Conservation (phyloP, 768 basidiomycete genomes). For the Russula griseocarnosa region DNA sequence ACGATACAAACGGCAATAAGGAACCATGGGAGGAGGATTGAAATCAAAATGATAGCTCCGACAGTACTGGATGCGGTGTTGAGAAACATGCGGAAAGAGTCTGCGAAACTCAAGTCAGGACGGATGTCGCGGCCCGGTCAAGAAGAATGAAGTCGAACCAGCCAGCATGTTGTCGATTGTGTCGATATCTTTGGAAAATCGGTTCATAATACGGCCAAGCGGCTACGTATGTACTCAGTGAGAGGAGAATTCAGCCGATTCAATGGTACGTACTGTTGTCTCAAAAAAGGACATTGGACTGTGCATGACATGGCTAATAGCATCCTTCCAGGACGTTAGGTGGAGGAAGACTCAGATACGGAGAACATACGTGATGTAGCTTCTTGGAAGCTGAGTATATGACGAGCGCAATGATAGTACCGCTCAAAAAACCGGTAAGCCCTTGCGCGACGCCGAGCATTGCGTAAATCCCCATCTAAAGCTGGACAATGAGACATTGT, state of each 20-base stretch:
- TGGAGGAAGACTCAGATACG: not conserved
- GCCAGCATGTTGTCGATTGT: slow-evolving; percentile 73
- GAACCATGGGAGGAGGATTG: slow-evolving; percentile 80
- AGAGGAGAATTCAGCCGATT: slow-evolving; percentile 15
- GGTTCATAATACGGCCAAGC: slow-evolving; percentile 84
- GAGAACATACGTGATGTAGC: slow-evolving; percentile 51
- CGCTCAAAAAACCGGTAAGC: slow-evolving; percentile 63
- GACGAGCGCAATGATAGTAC: slow-evolving; percentile 57
- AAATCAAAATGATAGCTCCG: slow-evolving; percentile 75
- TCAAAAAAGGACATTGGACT: slow-evolving; percentile 92
- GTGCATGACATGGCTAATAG: slow-evolving; percentile 67
- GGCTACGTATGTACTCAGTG: slow-evolving; percentile 42
- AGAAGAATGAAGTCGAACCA: slow-evolving; percentile 35
- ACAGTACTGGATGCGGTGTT: slow-evolving; percentile 60
- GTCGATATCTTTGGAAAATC: slow-evolving; percentile 84
- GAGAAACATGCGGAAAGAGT: slow-evolving; percentile 70
- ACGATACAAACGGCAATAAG: slow-evolving; percentile 67
- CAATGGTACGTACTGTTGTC: slow-evolving; percentile 52
- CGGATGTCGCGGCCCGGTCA: not conserved
- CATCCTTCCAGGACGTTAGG: slow-evolving; percentile 38
- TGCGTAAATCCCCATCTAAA: slow-evolving; percentile 79
- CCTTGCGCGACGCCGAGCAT: slow-evolving; percentile 69
- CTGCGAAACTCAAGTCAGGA: slow-evolving; percentile 34
- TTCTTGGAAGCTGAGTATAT: slow-evolving; percentile 74
- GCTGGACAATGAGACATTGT: not conserved